Conservation (phyloP, 352 stramenopile genomes). For the Lagenidium giganteum region DNA sequence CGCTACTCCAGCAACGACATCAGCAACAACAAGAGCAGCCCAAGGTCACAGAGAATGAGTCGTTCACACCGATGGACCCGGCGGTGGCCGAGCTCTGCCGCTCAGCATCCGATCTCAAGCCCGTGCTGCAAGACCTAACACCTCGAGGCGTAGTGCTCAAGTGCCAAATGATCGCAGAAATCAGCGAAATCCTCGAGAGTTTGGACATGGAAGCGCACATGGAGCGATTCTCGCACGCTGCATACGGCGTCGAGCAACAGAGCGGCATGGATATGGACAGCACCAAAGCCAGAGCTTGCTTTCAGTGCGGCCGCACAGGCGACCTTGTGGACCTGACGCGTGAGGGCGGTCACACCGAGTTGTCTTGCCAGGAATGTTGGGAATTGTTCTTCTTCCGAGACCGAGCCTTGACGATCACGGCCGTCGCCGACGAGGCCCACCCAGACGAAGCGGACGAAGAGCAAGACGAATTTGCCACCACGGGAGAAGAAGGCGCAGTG, state of each 20-base stretch:
- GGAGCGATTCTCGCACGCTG: conserved; percentile 66
- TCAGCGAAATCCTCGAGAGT: conserved; percentile 70
- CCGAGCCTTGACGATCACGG: too few species aligned
- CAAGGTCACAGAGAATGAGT: not conserved
- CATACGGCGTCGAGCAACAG: conserved; percentile 28
- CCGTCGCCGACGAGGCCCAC: not conserved
- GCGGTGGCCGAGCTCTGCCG: conserved; percentile 48
- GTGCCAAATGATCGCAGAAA: conserved; percentile 72
- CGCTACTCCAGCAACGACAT: too few species aligned
- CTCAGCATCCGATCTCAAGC: conserved; percentile 35
- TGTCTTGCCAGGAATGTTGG: conserved; percentile 75
- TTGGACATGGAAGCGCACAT: conserved; percentile 79
- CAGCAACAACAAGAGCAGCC: not conserved
- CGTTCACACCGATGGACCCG: conserved; percentile 18
- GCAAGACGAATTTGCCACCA: too few species aligned
- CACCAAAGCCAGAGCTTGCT: conserved; percentile 35
- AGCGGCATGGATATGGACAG: too few species aligned
- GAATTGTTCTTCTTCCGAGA: conserved; percentile 71
- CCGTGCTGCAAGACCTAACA: conserved; percentile 42
- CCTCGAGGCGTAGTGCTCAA: conserved; percentile 53
- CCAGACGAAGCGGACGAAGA: too few species aligned
- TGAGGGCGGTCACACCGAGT: conserved; percentile 29
- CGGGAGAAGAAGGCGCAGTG: too few species aligned
- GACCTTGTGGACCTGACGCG: conserved; percentile 53
- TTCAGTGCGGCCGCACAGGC: conserved; percentile 46